Base-by-base conservation (phyloP, 805 yeast genomes). In the Kazachstania taianensis region DNA sequence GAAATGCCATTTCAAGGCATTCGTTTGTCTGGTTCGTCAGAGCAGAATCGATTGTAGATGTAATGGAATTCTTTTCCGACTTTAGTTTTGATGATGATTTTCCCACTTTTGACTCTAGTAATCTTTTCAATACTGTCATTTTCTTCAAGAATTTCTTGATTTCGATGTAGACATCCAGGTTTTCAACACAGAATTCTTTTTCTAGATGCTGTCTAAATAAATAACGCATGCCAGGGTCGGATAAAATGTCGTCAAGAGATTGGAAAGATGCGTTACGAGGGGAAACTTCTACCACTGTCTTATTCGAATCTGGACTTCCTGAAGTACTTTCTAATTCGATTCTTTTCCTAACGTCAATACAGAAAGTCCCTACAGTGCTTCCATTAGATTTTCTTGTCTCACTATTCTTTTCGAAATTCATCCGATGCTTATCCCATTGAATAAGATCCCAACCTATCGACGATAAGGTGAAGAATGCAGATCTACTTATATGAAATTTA, bases 221-320 rank as follows among this genome's bases (percentile, higher is more conserved):
- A 37, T 72, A 74, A 36, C 80, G 65, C 62, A 78, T 61, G 0
- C 92, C 95, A 0, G 94, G 94, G 52, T 85, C 94, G 7, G 59
- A 57, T 7, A 85, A 50, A 4, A 79, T 64, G 7, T 66, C 66
- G 22, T 62, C 57, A 25, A 63, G 43, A 13, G 48, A 43, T 10
- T 44, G 34, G 25, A 33, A 30, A 7, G 26, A 30, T 2, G 22
- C 16, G 5, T 31, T 26, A 7, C 2, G 5, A 10, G 17, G 3
- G 10, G 18, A 13, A 4, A 9, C n/a, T n/a, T n/a, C n/a, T n/a
- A n/a, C n/a, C 12, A n/a, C 12, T 22, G 25, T 9, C 13, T 26
- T 26, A 26, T 5, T 26, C 9, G 29, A 26, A 26, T n/a, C 4
- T 8, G 7, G 17, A 10, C 17, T 13, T 13, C 29, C 29, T 10